phyloP scores from a whole-genome alignment of 148 eudicot genomes.

The Vaccinium vitisidaea region DNA sequence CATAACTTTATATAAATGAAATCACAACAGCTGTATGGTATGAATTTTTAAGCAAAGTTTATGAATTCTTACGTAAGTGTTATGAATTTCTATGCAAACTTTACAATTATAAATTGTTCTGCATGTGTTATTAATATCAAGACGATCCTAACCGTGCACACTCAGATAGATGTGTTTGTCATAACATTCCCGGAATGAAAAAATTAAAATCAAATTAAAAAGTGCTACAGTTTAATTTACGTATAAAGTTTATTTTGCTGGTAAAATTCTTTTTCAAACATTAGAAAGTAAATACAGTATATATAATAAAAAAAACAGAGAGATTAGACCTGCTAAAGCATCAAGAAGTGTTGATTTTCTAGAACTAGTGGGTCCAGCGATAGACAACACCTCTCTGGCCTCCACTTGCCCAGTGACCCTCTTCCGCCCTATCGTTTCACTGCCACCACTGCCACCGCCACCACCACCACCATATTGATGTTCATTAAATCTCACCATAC shows the following conservation, averaged over 20 bases:
- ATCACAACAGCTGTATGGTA: no score
- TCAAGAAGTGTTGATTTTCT: constrained; percentile 53
- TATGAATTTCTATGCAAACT: background rate
- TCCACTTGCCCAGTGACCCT: constrained; percentile 34
- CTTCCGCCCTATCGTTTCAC: constrained; percentile 16
- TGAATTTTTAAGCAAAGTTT: background rate
- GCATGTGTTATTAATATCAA: no score
- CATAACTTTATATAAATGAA: no score
- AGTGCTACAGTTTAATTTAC: background rate
- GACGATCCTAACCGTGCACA: background rate
- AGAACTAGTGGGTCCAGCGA: constrained; percentile 53
- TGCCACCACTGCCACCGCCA: background rate
- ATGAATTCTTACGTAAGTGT: background rate
- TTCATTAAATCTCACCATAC: background rate
- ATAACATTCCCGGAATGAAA: background rate
- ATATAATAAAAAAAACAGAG: background rate
- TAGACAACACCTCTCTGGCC: constrained; percentile 42
- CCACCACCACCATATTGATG: background rate
- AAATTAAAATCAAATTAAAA: background rate
- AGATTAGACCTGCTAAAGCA: constrained; percentile 42
- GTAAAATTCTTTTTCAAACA: no score
- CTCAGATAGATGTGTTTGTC: background rate
- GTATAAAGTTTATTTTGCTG: background rate
- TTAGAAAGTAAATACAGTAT: no score
- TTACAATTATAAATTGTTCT: no score